Evolutionary conservation across 106 monocot genomes (phyloP), one percentile per base, ranked within the genome.

Genomic region (Posidonia australis): DNA sequence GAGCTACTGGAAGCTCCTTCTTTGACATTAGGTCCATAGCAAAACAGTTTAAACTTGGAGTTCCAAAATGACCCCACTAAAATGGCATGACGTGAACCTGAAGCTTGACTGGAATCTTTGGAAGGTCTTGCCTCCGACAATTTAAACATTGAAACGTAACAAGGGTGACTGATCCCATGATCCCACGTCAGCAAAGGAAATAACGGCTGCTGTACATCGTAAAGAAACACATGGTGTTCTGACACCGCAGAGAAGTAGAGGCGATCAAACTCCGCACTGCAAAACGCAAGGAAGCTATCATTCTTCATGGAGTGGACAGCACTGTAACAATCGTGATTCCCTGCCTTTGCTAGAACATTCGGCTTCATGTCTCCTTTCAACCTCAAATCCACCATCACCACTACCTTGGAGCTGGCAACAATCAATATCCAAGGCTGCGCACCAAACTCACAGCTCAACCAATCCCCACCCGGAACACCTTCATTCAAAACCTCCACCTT

Each of bases 31-130:
- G 80, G 68, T 28, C 87, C 96, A 77, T 73, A 96, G 68, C 71
- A 82, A 27, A 96, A 90, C 5, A 84, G 6, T 42, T 60, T 87
- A 52, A 87, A 90, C 49, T 80, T 69, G 53, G 65, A 45, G 1
- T 75, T 83, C 75, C 71, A 70, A 51, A 90, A 82, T n/a, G 96
- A 96, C 57, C 96, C 96, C 12, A 73, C 78, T 54, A 96, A 51
- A 53, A 90, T 85, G 19, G 76, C 79, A 72, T 70, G 83, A 29
- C 87, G 84, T 10, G 65, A 67, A 44, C 80, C 72, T 25, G 82
- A 80, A 19, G 70, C 69, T 59, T 64, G 56, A 9, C 77, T 56
- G 44, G 77, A 77, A 43, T 76, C 67, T 9, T 70, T 46, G 2
- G 78, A 80, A 5, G 80, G 71, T 60, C 88, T 77, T 58, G 82